A percentile compares a stretch with the other conserved stretches of the same genome.
Conservation (phyloP, 768 basidiomycete genomes). For the Mycena pura region DNA sequence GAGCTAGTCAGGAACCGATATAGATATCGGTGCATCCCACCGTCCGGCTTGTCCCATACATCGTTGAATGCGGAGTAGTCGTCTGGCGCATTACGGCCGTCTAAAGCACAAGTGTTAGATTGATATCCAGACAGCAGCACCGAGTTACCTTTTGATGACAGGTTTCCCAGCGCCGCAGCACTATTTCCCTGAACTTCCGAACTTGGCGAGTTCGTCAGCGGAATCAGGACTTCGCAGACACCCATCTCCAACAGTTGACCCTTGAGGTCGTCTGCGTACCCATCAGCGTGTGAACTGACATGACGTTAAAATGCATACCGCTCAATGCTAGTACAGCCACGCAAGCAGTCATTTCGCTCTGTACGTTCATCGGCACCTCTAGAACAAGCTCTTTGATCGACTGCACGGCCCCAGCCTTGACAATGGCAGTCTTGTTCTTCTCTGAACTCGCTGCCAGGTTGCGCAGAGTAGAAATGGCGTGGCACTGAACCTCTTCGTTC, state of each 20-base stretch:
- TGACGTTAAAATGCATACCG: constrained; percentile 58
- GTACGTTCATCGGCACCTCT: constrained; percentile 94
- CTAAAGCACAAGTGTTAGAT: constrained; percentile 45
- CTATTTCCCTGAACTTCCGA: constrained; percentile 99
- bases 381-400: constrained; percentile 97
- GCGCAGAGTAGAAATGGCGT: constrained; percentile 95
- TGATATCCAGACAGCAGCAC: neutral
- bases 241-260: constrained; percentile 97
- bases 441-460: constrained; percentile 97
- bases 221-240: constrained; percentile 96
- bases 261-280: constrained; percentile 87
- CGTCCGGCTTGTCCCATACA: constrained; percentile 98
- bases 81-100: constrained; percentile 76
- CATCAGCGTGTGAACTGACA: constrained; percentile 11
- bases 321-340: constrained; percentile 95
- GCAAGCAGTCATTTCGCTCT: constrained; percentile 99
- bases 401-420: constrained; percentile 95
- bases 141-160: constrained; percentile 85
- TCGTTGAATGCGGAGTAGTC: constrained; percentile 98
- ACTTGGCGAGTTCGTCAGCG: constrained; percentile 93
- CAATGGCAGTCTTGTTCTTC: constrained; percentile 98
- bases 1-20: constrained; percentile 91
- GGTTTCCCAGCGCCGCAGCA: constrained; percentile 95
- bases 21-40: constrained; percentile 94
- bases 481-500: constrained; percentile 99